Percentiles rank a stretch among this genome's conserved stretches.
phyloP scores from a whole-genome alignment of 192 early-diverging fungal species.

The Paraglomus brasilianum region DNA sequence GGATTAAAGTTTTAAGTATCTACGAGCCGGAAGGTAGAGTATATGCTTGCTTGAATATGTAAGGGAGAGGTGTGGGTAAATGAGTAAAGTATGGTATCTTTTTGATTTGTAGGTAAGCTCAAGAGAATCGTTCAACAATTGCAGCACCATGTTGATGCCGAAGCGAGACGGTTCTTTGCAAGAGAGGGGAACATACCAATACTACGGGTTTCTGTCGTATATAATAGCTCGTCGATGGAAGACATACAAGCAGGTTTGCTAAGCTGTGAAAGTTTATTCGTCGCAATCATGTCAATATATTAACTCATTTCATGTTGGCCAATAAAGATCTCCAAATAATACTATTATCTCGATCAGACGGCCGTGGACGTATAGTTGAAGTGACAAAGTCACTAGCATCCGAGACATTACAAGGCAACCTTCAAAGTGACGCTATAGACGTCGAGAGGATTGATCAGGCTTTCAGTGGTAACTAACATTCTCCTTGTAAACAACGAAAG shows the following conservation, averaged over 20 bases:
- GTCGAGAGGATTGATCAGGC: constrained; percentile 10
- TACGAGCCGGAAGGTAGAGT: constrained; percentile 22
- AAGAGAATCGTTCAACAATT: not conserved
- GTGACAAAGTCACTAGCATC: constrained; percentile 10
- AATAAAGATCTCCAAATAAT: constrained; percentile 21
- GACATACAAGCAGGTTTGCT: too few species aligned
- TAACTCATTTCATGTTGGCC: too few species aligned
- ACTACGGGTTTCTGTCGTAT: not conserved
- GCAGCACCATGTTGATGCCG: constrained; percentile 15
- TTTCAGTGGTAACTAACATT: constrained; percentile 10
- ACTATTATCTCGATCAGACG: constrained; percentile 22
- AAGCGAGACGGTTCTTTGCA: constrained; percentile 10
- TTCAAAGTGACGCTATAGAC: constrained; percentile 14
- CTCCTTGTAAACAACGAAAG: not conserved
- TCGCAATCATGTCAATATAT: too few species aligned
- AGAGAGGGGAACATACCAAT: constrained; percentile 4
- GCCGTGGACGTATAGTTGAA: constrained; percentile 11
- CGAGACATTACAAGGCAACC: constrained; percentile 5
- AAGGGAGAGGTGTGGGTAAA: too few species aligned
- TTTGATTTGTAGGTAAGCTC: constrained; percentile 7
- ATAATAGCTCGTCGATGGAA: too few species aligned
- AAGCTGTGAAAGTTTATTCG: too few species aligned
- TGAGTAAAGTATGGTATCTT: not conserved
- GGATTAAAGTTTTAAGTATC: constrained; percentile 25
- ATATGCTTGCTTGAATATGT: not conserved